Evolutionary conservation across 2,329 filamentous ascomycete species (phyloP).

Genomic region (Knufia fluminis): DNA sequence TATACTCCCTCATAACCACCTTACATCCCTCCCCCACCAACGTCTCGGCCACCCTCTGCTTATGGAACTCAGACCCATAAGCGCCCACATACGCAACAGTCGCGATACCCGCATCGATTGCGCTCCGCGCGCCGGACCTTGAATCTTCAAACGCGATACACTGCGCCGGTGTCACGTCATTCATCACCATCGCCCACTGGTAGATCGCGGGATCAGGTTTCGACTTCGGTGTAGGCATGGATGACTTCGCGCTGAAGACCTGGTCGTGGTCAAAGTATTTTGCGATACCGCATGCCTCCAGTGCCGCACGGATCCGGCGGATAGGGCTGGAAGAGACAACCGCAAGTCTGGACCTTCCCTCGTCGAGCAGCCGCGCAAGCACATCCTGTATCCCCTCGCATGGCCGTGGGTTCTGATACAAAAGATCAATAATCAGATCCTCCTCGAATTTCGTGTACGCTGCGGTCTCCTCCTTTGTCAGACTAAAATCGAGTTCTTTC

Average conservation of each 20-base stretch:
- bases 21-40: conserved; percentile 54
- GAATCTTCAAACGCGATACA: conserved; percentile 79
- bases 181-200: conserved; percentile 61
- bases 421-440: conserved; percentile 72
- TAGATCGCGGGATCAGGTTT: conserved; percentile 92
- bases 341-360: conserved; percentile 59
- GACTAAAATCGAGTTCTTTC: conserved; percentile 63
- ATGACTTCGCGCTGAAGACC: conserved; percentile 75
- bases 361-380: conserved; percentile 54
- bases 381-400: conserved; percentile 60
- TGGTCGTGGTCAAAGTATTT: conserved; percentile 68
- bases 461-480: conserved; percentile 60
- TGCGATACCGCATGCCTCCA: conserved; percentile 70
- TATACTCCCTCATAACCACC: conserved; percentile 48
- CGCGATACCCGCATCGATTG: conserved; percentile 66
- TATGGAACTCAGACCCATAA: conserved; percentile 52
- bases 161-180: conserved; percentile 63
- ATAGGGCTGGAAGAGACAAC: conserved; percentile 76
- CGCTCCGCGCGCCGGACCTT: conserved; percentile 72
- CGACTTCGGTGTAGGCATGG: conserved; percentile 67
- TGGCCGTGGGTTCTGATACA: conserved; percentile 57
- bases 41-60: conserved; percentile 62
- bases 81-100: conserved; percentile 79
- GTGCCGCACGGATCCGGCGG: conserved; percentile 64
- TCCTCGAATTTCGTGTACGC: conserved; percentile 68